phyloP scores from a whole-genome alignment of 179 eudicot species.

The Drosera spatulata region DNA sequence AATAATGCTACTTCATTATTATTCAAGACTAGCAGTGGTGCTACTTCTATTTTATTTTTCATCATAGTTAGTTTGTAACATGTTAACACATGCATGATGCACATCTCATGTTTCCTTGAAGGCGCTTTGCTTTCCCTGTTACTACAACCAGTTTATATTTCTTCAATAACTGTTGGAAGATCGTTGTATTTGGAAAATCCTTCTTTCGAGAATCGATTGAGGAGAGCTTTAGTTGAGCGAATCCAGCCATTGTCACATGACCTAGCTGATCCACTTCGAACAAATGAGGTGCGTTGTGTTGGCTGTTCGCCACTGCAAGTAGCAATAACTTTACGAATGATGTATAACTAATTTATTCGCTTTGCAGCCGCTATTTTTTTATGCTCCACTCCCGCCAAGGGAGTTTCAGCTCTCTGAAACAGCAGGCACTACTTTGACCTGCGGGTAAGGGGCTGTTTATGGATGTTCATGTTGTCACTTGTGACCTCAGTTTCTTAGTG shows the following conservation, averaged over 20 bases:
- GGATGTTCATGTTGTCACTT: conserved; percentile 1
- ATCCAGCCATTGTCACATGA: conserved; percentile 35
- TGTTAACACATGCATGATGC: too few species aligned
- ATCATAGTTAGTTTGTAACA: too few species aligned
- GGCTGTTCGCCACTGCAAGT: conserved; percentile 1
- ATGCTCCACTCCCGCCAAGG: conserved; percentile 63
- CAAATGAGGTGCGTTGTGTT: conserved; percentile 52
- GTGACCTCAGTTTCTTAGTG: neutral
- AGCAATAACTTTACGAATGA: neutral
- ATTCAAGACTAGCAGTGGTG: too few species aligned
- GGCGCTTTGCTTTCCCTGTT: conserved; percentile 77
- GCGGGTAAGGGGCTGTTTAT: conserved; percentile 49
- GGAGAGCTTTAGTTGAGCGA: conserved; percentile 60
- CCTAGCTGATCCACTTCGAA: conserved; percentile 41
- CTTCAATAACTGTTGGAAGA: conserved; percentile 64
- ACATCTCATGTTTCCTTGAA: conserved; percentile 11
- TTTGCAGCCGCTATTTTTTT: conserved; percentile 55
- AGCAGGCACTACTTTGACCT: conserved; percentile 64
- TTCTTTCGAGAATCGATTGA: conserved; percentile 28
- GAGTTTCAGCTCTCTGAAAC: conserved; percentile 79
- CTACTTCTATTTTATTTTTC: too few species aligned
- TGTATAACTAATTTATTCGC: neutral
- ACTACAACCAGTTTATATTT: conserved; percentile 70
- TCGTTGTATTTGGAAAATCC: conserved; percentile 26
- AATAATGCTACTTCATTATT: too few species aligned